Evolutionary conservation across 495 filamentous ascomycete genomes (phyloP), one percentile per base, ranked within the genome.

Genomic region (Lepidopterella palustris): DNA sequence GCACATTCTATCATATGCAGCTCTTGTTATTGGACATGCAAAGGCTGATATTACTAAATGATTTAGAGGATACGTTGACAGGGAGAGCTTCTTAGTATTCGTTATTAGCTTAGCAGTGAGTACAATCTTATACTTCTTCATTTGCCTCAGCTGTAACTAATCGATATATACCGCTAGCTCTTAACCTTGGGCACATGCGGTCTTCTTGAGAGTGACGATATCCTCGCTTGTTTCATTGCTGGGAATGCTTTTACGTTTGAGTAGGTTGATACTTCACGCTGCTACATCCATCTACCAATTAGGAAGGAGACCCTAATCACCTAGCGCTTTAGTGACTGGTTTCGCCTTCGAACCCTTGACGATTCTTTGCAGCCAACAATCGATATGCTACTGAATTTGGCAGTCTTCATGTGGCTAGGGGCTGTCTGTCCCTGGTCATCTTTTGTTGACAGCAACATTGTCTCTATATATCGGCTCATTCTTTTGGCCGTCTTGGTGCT

Each of bases 321-420:
- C 15, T 48, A 32, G 18, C 6, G 23, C 82, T 40, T 3, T 18
- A 71, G 70, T 76, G 92, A 96, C 73, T 95, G 90, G 91, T 96
- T 95, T 73, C 87, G 92, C 1, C 77, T 92, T 0, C 87, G 88
- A 70, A 96, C 90, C 0, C 75, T 87, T 59, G 90, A 95, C 69
- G 92, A 96, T 69, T 90, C 85, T 8, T 78, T 97, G 23, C 89
- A 96, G 66, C 90, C 92, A 0, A 96, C 90, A 1, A 88, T 96
- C 55, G 91, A 96, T 62, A 85, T 87, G 83, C 75, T 87, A n/a
- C 80, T 85, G 79, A 96, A 96, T 67, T 76, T 95, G 13, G 75
- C 87, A 13, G 80, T 96, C 45, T 96, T 96, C 72, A 87, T 91
- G 74, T 97, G 89, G 89, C 93, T 88, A 65, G 92, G 92, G 9